Evolutionary conservation across 768 basidiomycete species (phyloP).

Genomic region (Dioszegia aurantiaca): DNA sequence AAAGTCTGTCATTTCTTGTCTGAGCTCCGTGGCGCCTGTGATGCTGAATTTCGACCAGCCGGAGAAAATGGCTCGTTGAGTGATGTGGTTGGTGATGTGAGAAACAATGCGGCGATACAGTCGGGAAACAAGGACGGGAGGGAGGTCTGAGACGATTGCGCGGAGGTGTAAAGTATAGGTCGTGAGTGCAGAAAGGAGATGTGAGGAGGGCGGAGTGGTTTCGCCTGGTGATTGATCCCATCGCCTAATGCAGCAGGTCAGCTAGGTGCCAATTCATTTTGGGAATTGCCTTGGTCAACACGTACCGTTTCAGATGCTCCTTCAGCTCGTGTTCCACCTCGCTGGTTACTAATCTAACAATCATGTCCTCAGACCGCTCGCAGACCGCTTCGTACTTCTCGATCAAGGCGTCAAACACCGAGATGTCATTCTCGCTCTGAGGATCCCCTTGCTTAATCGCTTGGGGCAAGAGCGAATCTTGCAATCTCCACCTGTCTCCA

Average conservation of each 20-base stretch:
- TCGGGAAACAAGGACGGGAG: slow-evolving; percentile 59
- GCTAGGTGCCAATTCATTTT: neutral
- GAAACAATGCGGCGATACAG: slow-evolving; percentile 74
- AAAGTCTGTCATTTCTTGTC: slow-evolving; percentile 76
- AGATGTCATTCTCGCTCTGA: slow-evolving; percentile 52
- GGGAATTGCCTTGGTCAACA: slow-evolving; percentile 53
- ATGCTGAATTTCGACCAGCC: slow-evolving; percentile 63
- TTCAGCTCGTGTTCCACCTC: slow-evolving; percentile 78
- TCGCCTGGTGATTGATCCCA: slow-evolving; percentile 51
- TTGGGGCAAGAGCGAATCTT: slow-evolving; percentile 25
- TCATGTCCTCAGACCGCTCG: slow-evolving; percentile 78
- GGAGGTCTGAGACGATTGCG: slow-evolving; percentile 65
- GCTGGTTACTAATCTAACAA: slow-evolving; percentile 72
- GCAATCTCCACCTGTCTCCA: slow-evolving; percentile 21
- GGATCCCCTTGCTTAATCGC: neutral
- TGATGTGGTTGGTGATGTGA: slow-evolving; percentile 70
- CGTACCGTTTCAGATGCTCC: slow-evolving; percentile 64
- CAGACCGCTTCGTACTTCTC: slow-evolving; percentile 62
- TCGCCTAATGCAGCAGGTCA: slow-evolving; percentile 19
- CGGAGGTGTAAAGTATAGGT: slow-evolving; percentile 75
- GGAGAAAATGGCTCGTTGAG: slow-evolving; percentile 79
- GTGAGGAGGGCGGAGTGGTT: slow-evolving; percentile 55
- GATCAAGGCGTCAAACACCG: slow-evolving; percentile 77
- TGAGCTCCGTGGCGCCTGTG: slow-evolving; percentile 63
- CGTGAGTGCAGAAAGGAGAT: slow-evolving; percentile 71